A percentile compares a stretch with the other conserved stretches of the same genome.
Evolutionary conservation across 148 eudicot species (phyloP).

Genomic region (Gaultheria prostrata): DNA sequence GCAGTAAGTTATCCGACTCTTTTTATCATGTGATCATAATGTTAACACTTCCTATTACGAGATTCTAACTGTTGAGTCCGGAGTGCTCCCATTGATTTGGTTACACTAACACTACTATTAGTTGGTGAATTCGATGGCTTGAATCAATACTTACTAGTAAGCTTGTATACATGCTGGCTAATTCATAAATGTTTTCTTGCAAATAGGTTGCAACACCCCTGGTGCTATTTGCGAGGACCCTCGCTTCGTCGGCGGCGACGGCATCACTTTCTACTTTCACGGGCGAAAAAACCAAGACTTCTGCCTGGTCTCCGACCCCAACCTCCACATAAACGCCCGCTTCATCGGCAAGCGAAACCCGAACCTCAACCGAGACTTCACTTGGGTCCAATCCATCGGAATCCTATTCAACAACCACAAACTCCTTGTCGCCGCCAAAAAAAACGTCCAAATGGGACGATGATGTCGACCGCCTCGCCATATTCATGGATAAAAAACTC

Average conservation of each 20-base stretch:
- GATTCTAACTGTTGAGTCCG: no score
- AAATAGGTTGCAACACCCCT: conserved; percentile 2
- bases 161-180: no score
- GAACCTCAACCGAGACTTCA: conserved; percentile 24
- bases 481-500: background rate
- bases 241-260: conserved; percentile 24
- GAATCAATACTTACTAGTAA: no score
- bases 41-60: no score
- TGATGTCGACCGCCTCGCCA: conserved; percentile 7
- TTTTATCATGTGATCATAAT: no score
- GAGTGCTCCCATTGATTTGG: no score
- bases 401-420: background rate
- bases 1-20: background rate
- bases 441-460: conserved; percentile 15
- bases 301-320: conserved; percentile 19
- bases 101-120: no score
- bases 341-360: conserved; percentile 28
- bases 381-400: conserved; percentile 41
- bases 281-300: conserved; percentile 21
- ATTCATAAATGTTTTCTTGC: background rate
- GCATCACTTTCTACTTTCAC: conserved; percentile 26
- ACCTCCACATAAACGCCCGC: conserved; percentile 25
- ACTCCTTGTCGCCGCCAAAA: conserved; percentile 14
- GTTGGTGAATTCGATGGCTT: no score
- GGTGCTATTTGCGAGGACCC: conserved; percentile 23